phyloP scores from a whole-genome alignment of 345 rosid species.

The Jatropha curcas region DNA sequence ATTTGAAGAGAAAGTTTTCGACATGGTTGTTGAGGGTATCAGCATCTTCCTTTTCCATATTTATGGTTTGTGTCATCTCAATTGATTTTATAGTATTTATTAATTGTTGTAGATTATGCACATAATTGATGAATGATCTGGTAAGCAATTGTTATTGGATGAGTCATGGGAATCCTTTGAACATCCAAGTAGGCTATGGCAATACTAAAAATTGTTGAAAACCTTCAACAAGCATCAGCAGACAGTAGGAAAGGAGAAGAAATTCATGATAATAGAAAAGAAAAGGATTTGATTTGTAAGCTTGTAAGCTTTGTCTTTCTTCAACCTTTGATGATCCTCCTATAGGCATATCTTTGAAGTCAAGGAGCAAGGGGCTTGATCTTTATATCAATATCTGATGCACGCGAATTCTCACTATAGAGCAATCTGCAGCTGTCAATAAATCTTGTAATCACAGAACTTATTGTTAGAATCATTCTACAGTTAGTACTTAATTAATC shows the following conservation, averaged over 20 bases:
- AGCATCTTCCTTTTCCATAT: not conserved
- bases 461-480: too few relatives aligned
- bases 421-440: too few relatives aligned
- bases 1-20: conserved; percentile 94
- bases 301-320: not conserved
- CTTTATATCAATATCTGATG: too few relatives aligned
- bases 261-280: not conserved
- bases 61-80: not conserved
- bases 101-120: not conserved
- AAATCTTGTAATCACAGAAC: too few relatives aligned
- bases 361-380: not conserved
- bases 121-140: not conserved
- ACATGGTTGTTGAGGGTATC: conserved; percentile 81
- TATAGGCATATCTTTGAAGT: too few relatives aligned
- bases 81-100: not conserved
- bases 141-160: not conserved
- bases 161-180: not conserved
- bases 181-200: not conserved
- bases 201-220: too few relatives aligned
- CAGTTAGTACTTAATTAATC: too few relatives aligned
- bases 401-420: too few relatives aligned
- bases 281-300: not conserved
- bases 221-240: too few relatives aligned
- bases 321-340: not conserved
- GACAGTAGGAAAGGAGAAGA: not conserved